Evolutionary conservation across 2,329 filamentous ascomycete genomes (phyloP).

Genomic region (Aotearoamyces nothofagi): DNA sequence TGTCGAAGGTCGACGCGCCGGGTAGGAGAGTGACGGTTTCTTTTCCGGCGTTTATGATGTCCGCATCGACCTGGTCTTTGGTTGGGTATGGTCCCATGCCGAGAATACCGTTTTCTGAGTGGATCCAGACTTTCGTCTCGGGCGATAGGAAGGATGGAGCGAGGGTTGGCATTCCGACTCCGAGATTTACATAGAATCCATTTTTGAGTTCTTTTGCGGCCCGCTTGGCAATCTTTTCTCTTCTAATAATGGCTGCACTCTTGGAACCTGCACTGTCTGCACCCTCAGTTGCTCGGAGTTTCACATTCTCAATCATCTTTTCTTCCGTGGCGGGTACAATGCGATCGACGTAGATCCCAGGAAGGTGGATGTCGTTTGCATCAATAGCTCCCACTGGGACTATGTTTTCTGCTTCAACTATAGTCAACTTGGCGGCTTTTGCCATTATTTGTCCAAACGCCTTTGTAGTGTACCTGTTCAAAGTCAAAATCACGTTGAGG

Average conservation of each 20-base stretch:
- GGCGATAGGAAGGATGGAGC: constrained; percentile 60
- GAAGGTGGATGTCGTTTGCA: constrained; percentile 61
- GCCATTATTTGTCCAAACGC: constrained; percentile 66
- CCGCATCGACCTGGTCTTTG: constrained; percentile 55
- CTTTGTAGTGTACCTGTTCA: constrained; percentile 49
- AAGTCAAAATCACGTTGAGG: constrained; percentile 2
- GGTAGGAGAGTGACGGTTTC: constrained; percentile 71
- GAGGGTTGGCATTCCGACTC: constrained; percentile 76
- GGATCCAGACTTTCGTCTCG: constrained; percentile 61
- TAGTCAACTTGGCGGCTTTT: constrained; percentile 62
- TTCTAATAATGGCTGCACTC: constrained; percentile 33
- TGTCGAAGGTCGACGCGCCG: constrained; percentile 66
- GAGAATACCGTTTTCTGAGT: constrained; percentile 75
- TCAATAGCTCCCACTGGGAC: constrained; percentile 60
- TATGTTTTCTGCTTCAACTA: constrained; percentile 77
- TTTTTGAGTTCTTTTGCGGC: constrained; percentile 71
- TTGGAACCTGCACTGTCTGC: constrained; percentile 23
- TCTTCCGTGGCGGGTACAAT: constrained; percentile 59
- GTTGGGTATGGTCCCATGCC: constrained; percentile 73
- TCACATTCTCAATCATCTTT: constrained; percentile 60
- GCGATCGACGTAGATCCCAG: constrained; percentile 70
- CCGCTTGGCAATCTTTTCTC: constrained; percentile 59
- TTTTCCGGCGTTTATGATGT: constrained; percentile 78
- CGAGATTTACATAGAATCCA: constrained; percentile 64
- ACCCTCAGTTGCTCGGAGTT: constrained; percentile 31